These are phyloP conservation scores for Kernera saxatilis DNA, from an alignment of 345 rosid genomes.

Conservation along the genomic window DNA sequence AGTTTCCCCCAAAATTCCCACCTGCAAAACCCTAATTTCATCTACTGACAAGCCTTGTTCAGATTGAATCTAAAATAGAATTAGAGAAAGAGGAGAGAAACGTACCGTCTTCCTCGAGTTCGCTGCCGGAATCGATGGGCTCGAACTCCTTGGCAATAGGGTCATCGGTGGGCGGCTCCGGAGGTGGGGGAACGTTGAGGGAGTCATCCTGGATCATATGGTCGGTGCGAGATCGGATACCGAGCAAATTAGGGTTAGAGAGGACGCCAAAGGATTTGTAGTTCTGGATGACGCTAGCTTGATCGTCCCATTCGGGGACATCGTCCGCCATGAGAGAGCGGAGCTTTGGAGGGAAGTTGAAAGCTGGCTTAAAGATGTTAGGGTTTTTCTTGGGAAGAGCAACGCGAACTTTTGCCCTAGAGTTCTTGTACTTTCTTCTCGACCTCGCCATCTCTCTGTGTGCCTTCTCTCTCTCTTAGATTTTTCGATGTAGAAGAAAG, in stretches of 20 bases:
- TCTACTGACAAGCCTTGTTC: not conserved
- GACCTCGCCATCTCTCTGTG: conserved; percentile 86
- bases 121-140: conserved; percentile 68
- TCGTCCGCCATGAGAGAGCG: conserved; percentile 53
- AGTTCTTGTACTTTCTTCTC: conserved; percentile 74
- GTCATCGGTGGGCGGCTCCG: conserved; percentile 33
- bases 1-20: not conserved
- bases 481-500: not conserved
- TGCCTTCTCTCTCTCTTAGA: not conserved
- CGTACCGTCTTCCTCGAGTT: conserved; percentile 79
- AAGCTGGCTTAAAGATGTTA: conserved; percentile 66
- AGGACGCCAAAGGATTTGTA: conserved; percentile 87
- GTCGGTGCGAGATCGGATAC: conserved; percentile 65
- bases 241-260: conserved; percentile 81
- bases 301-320: conserved; percentile 66
- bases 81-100: not conserved
- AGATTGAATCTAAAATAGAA: not conserved
- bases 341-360: conserved; percentile 84
- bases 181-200: conserved; percentile 63
- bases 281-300: conserved; percentile 73
- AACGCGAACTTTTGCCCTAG: conserved; percentile 72
- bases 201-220: conserved; percentile 61
- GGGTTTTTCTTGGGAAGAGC: conserved; percentile 84
- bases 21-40: conserved; percentile 3
- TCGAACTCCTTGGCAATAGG: conserved; percentile 44